Evolutionary conservation across 73 alveolate species (phyloP), one percentile per base, ranked within the genome.

Genomic region (Loxodes magnus): DNA sequence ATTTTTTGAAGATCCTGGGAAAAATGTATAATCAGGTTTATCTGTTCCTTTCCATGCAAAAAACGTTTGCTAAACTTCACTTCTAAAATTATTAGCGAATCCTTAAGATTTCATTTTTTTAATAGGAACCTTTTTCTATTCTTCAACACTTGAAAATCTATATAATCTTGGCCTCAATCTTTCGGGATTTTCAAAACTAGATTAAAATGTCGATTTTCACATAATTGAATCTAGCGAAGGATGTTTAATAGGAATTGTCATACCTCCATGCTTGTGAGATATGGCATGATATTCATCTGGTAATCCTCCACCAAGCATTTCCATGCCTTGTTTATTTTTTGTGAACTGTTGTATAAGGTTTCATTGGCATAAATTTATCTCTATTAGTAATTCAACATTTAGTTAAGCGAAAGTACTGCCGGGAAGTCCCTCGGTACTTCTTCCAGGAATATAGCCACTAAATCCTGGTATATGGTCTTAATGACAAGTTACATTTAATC

Each of bases 231-330:
- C 35, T n/a, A n/a, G n/a, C 15, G 22, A 25, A 7, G 59, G 59
- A 25, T 46, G 59, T 2, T 37, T 46, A 14, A 10, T 9, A 7
- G 59, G 59, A 19, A 46, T 46, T 1, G 59, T 46, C 23, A 21
- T n/a, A n/a, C 27, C 27, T 19, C 59, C 59, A 2, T 46, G 59
- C 22, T 25, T 25, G 1, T 41, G 28, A 46, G 59, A 46, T 25
- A 46, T 46, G 23, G 59, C 27, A 2, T 46, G 59, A 46, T 46
- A 46, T 24, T 46, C 59, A 10, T 46, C 59, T 21, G 7, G 26
- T 5, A 46, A 15, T 0, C 59, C 59, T 46, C 59, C 59, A 1
- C 59, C 59, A 10, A 46, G n/a, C 17, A n/a, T 24, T 46, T 46
- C 59, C 59, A 16, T 12, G 39, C 0, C 14, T 16, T 19, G 23